Evolutionary conservation across 176 grass and related monocot species (phyloP).

Genomic region (Panicum miliaceum): DNA sequence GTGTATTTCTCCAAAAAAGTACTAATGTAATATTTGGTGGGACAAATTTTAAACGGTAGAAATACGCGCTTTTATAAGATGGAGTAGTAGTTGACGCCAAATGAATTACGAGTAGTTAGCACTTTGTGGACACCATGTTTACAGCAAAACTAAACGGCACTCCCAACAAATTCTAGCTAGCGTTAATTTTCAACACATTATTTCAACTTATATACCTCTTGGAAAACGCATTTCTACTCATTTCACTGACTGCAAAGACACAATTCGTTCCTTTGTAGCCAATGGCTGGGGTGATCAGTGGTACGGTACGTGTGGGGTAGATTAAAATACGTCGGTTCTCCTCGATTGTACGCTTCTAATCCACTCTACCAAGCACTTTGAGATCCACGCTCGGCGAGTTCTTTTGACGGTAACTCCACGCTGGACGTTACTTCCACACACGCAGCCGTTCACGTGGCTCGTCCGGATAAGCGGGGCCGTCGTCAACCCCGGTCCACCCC

Average conservation of each 20-base stretch:
- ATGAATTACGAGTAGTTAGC: too few relatives aligned
- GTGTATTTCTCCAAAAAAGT: too few relatives aligned
- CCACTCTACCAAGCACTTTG: conserved; percentile 20
- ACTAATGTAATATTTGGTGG: too few relatives aligned
- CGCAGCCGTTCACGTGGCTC: conserved; percentile 7
- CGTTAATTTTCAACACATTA: too few relatives aligned
- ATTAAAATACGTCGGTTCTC: background rate
- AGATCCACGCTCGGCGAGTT: conserved; percentile 41
- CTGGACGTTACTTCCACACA: background rate
- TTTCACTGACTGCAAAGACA: background rate
- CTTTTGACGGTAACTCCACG: conserved; percentile 11
- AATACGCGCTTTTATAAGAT: too few relatives aligned
- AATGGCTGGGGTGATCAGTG: background rate
- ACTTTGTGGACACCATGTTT: too few relatives aligned
- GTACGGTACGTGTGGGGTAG: background rate
- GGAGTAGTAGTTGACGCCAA: too few relatives aligned
- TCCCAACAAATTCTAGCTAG: too few relatives aligned
- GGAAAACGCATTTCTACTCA: too few relatives aligned
- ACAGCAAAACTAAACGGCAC: too few relatives aligned
- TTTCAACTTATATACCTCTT: too few relatives aligned
- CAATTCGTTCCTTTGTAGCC: background rate
- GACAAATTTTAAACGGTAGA: too few relatives aligned
- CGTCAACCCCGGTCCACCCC: conserved; percentile 36
- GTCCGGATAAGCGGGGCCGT: conserved; percentile 29
- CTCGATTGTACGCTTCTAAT: background rate